A percentile compares a stretch with the other conserved stretches of the same genome.
Conservation (phyloP, 2,329 filamentous ascomycete species). For the Fusarium domesticum region DNA sequence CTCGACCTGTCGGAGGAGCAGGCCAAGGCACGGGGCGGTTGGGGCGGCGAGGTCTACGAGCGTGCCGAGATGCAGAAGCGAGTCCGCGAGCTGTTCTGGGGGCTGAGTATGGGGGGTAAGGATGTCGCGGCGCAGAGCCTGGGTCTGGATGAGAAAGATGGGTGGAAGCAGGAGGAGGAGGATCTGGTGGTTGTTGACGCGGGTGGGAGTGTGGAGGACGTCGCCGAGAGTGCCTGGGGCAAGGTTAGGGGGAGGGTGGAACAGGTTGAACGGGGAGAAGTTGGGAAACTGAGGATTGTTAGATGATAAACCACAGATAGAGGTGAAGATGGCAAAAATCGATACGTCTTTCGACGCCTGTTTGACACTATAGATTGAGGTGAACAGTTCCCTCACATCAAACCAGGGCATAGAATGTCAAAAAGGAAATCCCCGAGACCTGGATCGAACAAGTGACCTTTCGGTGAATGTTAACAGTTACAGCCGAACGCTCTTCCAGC, state of each 20-base stretch:
- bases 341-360: too few relatives aligned
- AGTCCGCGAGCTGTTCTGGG: constrained; percentile 72
- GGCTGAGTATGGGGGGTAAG: constrained; percentile 47
- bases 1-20: constrained; percentile 74
- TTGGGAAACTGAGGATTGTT: constrained; percentile 44
- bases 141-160: constrained; percentile 21
- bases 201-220: constrained; percentile 52
- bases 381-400: too few relatives aligned
- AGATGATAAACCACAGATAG: constrained; percentile 5
- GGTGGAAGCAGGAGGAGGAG: constrained; percentile 49
- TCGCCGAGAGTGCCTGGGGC: constrained; percentile 55
- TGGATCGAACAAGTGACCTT: constrained; percentile 29
- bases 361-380: too few relatives aligned
- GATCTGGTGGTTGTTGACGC: constrained; percentile 55
- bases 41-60: constrained; percentile 87
- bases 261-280: constrained; percentile 48
- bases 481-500: constrained; percentile 30
- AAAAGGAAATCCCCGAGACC: constrained; percentile 26
- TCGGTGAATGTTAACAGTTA: constrained; percentile 20
- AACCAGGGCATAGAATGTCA: neutral
- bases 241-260: constrained; percentile 47
- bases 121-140: constrained; percentile 31
- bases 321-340: too few relatives aligned
- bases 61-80: constrained; percentile 75
- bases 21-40: constrained; percentile 76